Evolutionary conservation across 2,329 filamentous ascomycete species (phyloP), one percentile per base, ranked within the genome.

Genomic region (Monilinia aucupariae): DNA sequence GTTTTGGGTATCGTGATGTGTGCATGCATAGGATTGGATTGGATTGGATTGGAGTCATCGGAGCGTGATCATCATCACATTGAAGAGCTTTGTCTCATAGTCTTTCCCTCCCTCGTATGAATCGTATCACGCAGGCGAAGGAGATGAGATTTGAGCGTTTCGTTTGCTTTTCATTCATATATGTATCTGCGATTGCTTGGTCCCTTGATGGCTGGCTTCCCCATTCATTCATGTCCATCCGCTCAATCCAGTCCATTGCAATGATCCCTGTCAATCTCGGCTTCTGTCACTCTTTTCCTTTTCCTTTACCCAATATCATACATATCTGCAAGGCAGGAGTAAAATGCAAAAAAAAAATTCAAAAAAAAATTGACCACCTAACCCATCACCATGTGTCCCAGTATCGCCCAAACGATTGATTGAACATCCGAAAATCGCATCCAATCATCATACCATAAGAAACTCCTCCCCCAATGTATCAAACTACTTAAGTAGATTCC

Each of bases 261-360:
- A 30, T 30, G 27, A 56, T 45, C 6, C 20, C 54, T 34, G n/a
- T 47, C 13, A 34, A 20, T 12, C 13, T 34, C 41, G 25, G 27
- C 9, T 47, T 22, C 27, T 47, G 32, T 20, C 8, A 27, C 8
- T 25, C 12, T 22, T n/a, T n/a, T n/a, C n/a, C n/a, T n/a, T n/a
- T n/a, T 25, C 13, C 45, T n/a, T 47, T n/a, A n/a, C 41, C 54
- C 17, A 50, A 51, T 22, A 51, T n/a, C 27, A 22, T 25, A 27
- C 9, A n/a, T 34, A 25, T 56, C 30, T 56, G 47, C 54, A 56
- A 47, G 30, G 54, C 41, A n/a, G n/a, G 13, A n/a, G 10, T 34
- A 56, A 55, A 56, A 34, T 25, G 41, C 13, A 34, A 47, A 34
- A 56, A n/a, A n/a, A n/a, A n/a, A n/a, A n/a, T n/a, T n/a, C n/a